Base-by-base conservation (phyloP, 2,329 filamentous ascomycete species). In the Orbilia ellipsospora region DNA sequence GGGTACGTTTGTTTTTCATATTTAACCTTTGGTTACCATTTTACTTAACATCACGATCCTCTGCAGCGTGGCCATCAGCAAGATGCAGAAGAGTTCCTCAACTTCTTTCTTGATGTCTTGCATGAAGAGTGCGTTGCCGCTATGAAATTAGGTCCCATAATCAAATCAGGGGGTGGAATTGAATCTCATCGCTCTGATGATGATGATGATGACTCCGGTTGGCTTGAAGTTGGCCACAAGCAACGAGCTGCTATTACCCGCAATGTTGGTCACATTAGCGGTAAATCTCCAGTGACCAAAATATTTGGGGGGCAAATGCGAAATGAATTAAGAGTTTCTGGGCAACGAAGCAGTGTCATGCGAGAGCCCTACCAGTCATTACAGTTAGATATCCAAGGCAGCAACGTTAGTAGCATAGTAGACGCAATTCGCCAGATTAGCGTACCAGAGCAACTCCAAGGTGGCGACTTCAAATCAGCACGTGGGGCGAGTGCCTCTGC, bases 11-110 rank as follows among this genome's bases (percentile, higher is more conserved):
- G 18, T 52, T 18, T 56, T 78, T 51, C n/a, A 78, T 55, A 50
- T 23, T 0, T 2, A 15, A 42, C 55, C 42, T 55, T 10, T 51
- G 18, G 45, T 18, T 36, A 36, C 31, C 23, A 4, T 26, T 45
- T 20, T 18, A 48, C 44, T 48, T 55, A 20, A 55, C 48, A 7
- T 59, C 56, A 80, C 81, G 79, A 82, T 77, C 83, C 66, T 61
- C 31, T 60, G 60, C 78, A 93, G 90, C 91, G 93, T 75, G 95
- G 95, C 15, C 94, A 97, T 80, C 95, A 99, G 82, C 94, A 99
- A 85, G 95, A 99, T 83, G 95, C 95, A 0, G 93, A 99, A 81
- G 95, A 99, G 81, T 99, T 99, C 79, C 85, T 99, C 23, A 94
- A 94, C 0, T 96, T 98, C 81, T 85, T 99, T 40, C 86, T 99